Conservation (phyloP, 208 protist species). For the Crithidia acanthocephali region DNA sequence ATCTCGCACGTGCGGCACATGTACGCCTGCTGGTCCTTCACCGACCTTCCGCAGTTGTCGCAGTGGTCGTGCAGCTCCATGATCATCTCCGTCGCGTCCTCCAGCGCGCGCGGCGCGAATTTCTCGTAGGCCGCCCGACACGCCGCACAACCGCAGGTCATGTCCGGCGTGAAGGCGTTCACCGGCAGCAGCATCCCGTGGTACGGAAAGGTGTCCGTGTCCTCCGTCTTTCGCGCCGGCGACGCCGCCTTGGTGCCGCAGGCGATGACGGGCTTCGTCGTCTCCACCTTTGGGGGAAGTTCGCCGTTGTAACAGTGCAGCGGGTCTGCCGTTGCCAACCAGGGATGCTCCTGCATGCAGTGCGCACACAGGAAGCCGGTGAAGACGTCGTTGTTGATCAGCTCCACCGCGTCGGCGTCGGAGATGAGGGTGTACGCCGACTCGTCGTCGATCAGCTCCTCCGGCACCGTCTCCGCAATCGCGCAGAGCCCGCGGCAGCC, state of each 20-base stretch:
- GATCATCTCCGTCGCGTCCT: constrained; percentile 71
- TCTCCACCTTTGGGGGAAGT: constrained; percentile 45
- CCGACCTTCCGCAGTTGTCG: constrained; percentile 60
- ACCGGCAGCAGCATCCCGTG: constrained; percentile 80
- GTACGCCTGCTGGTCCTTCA: constrained; percentile 61
- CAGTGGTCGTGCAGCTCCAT: constrained; percentile 76
- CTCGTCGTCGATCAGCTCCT: constrained; percentile 44
- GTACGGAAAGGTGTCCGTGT: constrained; percentile 50
- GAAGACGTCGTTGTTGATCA: constrained; percentile 85
- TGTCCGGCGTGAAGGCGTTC: constrained; percentile 61
- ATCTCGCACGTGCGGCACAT: constrained; percentile 88
- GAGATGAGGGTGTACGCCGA: constrained; percentile 45
- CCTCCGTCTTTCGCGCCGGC: constrained; percentile 7
- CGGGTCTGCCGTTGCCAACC: constrained; percentile 64
- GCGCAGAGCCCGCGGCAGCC: constrained; percentile 72
- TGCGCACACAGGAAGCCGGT: constrained; percentile 77
- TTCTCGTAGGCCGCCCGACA: constrained; percentile 67
- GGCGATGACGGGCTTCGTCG: constrained; percentile 36
- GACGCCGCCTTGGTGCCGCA: constrained; percentile 41
- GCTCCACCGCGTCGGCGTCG: constrained; percentile 39
- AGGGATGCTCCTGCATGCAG: constrained; percentile 88
- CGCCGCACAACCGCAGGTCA: constrained; percentile 64
- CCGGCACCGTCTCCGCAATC: constrained; percentile 57
- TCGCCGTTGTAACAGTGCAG: constrained; percentile 62
- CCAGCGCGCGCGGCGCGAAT: constrained; percentile 66